Evolutionary conservation across 768 basidiomycete genomes (phyloP).

Genomic region (Mycena indigotica): DNA sequence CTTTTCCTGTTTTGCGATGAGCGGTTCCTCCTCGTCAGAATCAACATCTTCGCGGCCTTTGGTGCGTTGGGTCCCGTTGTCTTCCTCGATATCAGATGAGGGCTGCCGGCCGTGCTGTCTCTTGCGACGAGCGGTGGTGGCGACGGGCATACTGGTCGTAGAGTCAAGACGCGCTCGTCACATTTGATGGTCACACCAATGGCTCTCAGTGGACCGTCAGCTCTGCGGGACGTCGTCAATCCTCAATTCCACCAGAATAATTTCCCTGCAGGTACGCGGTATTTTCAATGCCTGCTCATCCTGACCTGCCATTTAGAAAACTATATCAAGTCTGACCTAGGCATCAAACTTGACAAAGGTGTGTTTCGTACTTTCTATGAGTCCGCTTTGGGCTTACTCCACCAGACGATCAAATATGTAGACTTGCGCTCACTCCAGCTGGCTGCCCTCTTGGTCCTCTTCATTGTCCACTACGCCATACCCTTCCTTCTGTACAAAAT

Average conservation of each 20-base stretch:
- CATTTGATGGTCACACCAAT: too few relatives aligned
- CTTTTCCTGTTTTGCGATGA: conserved; percentile 38
- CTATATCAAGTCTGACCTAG: conserved; percentile 79
- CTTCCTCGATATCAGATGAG: conserved; percentile 66
- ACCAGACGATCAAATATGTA: conserved; percentile 92
- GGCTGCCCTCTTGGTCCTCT: conserved; percentile 92
- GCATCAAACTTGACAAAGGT: conserved; percentile 93
- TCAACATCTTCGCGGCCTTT: conserved; percentile 48
- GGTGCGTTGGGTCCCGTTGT: conserved; percentile 34
- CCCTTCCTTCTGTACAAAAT: conserved; percentile 82
- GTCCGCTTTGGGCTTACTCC: conserved; percentile 4
- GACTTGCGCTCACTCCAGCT: conserved; percentile 73
- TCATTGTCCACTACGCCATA: conserved; percentile 91
- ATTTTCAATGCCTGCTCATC: not conserved
- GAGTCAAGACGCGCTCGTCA: conserved; percentile 14
- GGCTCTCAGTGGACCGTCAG: too few relatives aligned
- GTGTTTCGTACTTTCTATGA: conserved; percentile 21
- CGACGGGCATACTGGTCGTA: conserved; percentile 49
- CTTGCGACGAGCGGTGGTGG: conserved; percentile 43
- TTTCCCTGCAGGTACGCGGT: conserved; percentile 58
- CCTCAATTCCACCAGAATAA: conserved; percentile 96
- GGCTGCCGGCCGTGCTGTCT: conserved; percentile 46
- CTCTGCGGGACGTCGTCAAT: conserved; percentile 59
- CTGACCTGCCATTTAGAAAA: too few relatives aligned
- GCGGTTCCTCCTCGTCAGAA: conserved; percentile 46